Percentiles rank a stretch among this genome's conserved stretches.
Evolutionary conservation across 805 yeast genomes (phyloP).

Genomic region (Wickerhamiella kurtzmanii): DNA sequence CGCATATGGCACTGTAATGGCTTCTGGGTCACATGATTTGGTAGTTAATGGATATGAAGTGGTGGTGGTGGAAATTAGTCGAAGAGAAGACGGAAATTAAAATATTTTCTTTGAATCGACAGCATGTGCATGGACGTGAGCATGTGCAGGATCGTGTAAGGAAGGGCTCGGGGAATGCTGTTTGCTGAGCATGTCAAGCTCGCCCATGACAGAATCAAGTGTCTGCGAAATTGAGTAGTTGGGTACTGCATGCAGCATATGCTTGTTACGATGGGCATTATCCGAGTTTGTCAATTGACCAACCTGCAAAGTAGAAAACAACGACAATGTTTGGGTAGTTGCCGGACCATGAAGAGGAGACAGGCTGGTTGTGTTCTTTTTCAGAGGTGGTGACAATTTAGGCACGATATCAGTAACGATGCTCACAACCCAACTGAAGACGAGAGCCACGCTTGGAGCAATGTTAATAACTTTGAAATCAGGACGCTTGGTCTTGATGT

Average conservation of each 20-base stretch:
- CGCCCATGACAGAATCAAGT: conserved; percentile 16
- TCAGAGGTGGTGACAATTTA: conserved; percentile 7
- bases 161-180: too few relatives aligned
- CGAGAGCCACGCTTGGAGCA: conserved; percentile 17
- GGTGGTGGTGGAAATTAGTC: too few relatives aligned
- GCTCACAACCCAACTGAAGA: conserved; percentile 12
- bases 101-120: too few relatives aligned
- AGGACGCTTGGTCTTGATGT: conserved; percentile 10
- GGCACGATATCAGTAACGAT: not conserved
- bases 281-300: conserved; percentile 18
- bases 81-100: too few relatives aligned
- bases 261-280: conserved; percentile 12
- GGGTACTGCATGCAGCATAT: conserved; percentile 13
- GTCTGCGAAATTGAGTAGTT: conserved; percentile 18
- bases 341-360: conserved; percentile 14
- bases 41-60: too few relatives aligned
- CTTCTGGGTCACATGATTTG: too few relatives aligned
- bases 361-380: conserved; percentile 4
- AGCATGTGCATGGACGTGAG: too few relatives aligned
- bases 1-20: too few relatives aligned
- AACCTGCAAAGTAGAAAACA: conserved; percentile 19
- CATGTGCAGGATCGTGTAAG: too few relatives aligned
- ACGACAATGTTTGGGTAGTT: conserved; percentile 17
- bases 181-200: conserved; percentile 5
- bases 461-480: conserved; percentile 10